Base-by-base conservation (phyloP, 2,329 filamentous ascomycete species). In the Microdochium trichocladiopsis region DNA sequence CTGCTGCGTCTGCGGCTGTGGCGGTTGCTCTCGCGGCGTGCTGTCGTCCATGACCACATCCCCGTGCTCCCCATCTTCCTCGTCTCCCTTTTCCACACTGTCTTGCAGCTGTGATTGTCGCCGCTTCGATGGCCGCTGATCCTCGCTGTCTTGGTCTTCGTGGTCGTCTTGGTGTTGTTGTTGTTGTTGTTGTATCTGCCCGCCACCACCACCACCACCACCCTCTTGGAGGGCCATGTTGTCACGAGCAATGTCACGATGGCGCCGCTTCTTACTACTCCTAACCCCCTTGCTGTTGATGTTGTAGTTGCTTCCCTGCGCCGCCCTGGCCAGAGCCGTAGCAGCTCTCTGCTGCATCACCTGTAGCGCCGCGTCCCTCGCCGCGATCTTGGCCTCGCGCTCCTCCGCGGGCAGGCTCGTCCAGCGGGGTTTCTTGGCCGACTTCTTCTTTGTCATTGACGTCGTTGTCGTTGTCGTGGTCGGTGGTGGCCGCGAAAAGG, bases 301-400 rank as follows among this genome's bases (percentile, higher is more conserved):
- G 10, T 18, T 16, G 6, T 16, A 5, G 36, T 18, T 41, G n/a
- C 11, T 16, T 8, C 9, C 8, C 36, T 41, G 36, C n/a, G 36
- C 36, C n/a, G 36, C 36, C n/a, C n/a, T 18, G 36, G 36, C 11
- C n/a, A 11, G 5, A 5, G 10, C n/a, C 36, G 6, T 12, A n/a
- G n/a, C 36, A 41, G 36, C n/a, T 41, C 5, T 5, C 10, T 12
- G 41, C 18, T 8, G n/a, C 41, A 23, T 9, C 41, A 8, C 16
- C n/a, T 2, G n/a, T 18, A 3, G 41, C 21, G n/a, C 12, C 2
- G 41, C 50, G 6, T 51, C 43, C 18, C 43, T 41, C n/a, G 41
- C 50, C 1, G 41, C 24, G 18, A 51, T 18, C 43, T 51, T 51
- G 18, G 50, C 43, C 16, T 37, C 50, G 50, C 25, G 50, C 12